Evolutionary conservation across 2,329 filamentous ascomycete genomes (phyloP).

Genomic region (Colletotrichum sp.): DNA sequence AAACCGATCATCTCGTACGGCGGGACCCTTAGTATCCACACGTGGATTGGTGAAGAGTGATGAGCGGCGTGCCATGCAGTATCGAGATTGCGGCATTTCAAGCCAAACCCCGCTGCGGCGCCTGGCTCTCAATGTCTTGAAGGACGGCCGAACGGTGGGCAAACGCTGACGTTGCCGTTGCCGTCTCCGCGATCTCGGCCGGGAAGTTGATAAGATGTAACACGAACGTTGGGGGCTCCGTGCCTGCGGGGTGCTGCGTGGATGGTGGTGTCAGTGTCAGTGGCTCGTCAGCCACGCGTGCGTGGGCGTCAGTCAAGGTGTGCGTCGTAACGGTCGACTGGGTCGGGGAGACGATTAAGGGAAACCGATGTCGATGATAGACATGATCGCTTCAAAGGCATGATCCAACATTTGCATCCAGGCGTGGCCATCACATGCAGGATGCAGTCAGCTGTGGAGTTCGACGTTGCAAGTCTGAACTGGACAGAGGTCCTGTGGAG

Average conservation of each 20-base stretch:
- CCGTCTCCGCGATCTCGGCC: conserved; percentile 19
- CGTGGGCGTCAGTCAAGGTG: background rate
- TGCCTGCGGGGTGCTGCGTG: background rate
- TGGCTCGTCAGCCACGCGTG: background rate
- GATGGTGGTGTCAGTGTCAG: background rate
- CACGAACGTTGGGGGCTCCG: conserved; percentile 3
- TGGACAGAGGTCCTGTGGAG: background rate
- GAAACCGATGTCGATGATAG: background rate
- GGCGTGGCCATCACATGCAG: background rate
- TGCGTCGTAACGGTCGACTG: background rate
- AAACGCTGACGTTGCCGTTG: conserved; percentile 13
- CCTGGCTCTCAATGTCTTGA: background rate
- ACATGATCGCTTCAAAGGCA: background rate
- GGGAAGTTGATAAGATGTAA: conserved; percentile 1
- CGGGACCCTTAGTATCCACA: conserved; percentile 4
- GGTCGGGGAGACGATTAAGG: background rate
- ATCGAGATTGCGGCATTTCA: conserved; percentile 19
- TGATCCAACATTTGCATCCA: background rate
- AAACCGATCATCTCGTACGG: conserved; percentile 3
- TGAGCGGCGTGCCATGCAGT: conserved; percentile 1
- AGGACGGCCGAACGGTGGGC: background rate
- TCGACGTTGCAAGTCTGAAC: background rate
- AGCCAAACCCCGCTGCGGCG: background rate
- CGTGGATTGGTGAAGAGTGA: conserved; percentile 12
- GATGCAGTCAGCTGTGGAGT: background rate